Conservation (phyloP, 352 stramenopile genomes). For the Saprolegnia diclina region DNA sequence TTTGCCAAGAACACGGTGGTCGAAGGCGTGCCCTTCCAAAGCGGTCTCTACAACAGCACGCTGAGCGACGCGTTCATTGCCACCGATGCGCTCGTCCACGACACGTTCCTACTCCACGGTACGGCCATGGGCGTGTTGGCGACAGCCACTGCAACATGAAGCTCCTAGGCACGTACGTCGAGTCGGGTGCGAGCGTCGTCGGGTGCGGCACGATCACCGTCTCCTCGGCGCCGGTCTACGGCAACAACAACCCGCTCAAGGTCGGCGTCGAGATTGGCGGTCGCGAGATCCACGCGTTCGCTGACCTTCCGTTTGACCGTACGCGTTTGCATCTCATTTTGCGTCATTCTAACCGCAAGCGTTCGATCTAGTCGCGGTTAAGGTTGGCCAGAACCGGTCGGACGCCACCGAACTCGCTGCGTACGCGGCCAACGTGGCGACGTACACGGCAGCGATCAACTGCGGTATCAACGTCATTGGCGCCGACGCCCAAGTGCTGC, state of each 20-base stretch:
- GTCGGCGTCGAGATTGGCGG: constrained; percentile 81
- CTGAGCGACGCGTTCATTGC: constrained; percentile 57
- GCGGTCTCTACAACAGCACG: constrained; percentile 62
- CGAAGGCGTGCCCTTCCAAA: constrained; percentile 47
- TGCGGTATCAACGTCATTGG: constrained; percentile 51
- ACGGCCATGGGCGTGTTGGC: constrained; percentile 32
- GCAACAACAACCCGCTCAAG: constrained; percentile 58
- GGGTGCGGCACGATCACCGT: constrained; percentile 56
- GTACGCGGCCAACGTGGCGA: constrained; percentile 49
- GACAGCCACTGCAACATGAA: neutral
- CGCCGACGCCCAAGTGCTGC: constrained; percentile 42
- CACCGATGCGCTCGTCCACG: constrained; percentile 66
- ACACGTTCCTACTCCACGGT: constrained; percentile 51
- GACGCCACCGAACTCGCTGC: constrained; percentile 37
- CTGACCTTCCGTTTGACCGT: constrained; percentile 62
- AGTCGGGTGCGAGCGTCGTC: constrained; percentile 47
- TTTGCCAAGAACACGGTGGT: constrained; percentile 35
- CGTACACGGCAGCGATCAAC: constrained; percentile 42
- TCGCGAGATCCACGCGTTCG: constrained; percentile 57
- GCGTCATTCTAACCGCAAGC: neutral
- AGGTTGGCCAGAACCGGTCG: constrained; percentile 39
- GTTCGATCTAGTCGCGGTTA: constrained; percentile 34
- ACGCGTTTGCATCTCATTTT: constrained; percentile 16
- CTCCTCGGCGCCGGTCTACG: constrained; percentile 31
- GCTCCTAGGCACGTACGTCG: constrained; percentile 25